Conservation (phyloP, 257 asterid species). For the Ocimum tenuiflorum region DNA sequence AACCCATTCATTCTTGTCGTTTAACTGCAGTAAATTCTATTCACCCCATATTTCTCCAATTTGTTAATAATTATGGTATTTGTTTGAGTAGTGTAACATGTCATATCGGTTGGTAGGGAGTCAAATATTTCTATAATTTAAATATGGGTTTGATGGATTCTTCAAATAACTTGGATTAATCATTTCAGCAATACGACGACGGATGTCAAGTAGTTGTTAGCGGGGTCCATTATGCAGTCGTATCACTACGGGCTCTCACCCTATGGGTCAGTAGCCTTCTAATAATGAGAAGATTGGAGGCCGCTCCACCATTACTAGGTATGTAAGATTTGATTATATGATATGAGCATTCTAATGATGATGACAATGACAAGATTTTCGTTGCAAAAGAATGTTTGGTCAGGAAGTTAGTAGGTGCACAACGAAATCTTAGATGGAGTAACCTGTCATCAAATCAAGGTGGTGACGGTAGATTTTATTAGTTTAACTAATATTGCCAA, state of each 20-base stretch:
- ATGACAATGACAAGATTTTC: background rate
- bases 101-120: too few relatives aligned
- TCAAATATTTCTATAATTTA: too few relatives aligned
- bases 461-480: too few relatives aligned
- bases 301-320: too few relatives aligned
- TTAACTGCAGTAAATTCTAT: background rate
- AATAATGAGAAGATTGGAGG: too few relatives aligned
- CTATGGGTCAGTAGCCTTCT: too few relatives aligned
- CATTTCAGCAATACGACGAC: background rate
- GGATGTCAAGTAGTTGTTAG: background rate
- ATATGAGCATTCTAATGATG: background rate
- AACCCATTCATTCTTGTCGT: background rate
- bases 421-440: background rate
- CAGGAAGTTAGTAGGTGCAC: constrained; percentile 10
- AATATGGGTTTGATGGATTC: too few relatives aligned
- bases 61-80: background rate
- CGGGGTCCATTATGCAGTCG: constrained; percentile 14
- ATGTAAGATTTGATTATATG: background rate
- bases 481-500: background rate
- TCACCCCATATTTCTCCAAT: background rate
- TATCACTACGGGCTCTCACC: too few relatives aligned
- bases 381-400: constrained; percentile 1
- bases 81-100: background rate
- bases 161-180: too few relatives aligned
- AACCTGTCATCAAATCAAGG: too few relatives aligned